Conservation (phyloP, 2,329 filamentous ascomycete genomes). For the Penicillium sp. region DNA sequence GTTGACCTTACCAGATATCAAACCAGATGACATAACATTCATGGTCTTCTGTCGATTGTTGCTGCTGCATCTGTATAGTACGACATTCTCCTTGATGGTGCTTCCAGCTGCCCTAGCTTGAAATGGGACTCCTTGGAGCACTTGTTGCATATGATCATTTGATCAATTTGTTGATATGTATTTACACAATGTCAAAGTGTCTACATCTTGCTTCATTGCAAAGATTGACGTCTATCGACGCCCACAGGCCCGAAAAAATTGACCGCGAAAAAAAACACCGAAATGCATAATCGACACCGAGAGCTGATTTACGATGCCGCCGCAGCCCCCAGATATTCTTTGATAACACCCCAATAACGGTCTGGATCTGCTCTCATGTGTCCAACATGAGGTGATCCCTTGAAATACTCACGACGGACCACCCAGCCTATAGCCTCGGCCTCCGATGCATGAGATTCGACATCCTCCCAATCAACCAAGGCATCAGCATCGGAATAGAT, state of each 20-base stretch:
- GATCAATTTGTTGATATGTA: not conserved
- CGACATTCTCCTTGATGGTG: too few species aligned
- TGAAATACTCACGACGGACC: slow-evolving; percentile 39
- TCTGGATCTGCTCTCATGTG: slow-evolving; percentile 42
- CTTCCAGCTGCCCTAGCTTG: too few species aligned
- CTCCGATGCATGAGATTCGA: slow-evolving; percentile 38
- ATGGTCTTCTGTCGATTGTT: too few species aligned
- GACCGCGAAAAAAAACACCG: not conserved
- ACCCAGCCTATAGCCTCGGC: slow-evolving; percentile 34
- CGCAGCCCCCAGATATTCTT: slow-evolving; percentile 20
- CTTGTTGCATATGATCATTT: too few species aligned
- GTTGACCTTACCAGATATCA: too few species aligned
- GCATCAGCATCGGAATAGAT: slow-evolving; percentile 44
- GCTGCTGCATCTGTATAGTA: too few species aligned
- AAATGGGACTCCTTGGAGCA: too few species aligned
- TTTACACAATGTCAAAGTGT: not conserved
- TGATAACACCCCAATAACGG: slow-evolving; percentile 43
- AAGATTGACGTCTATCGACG: not conserved
- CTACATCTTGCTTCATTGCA: not conserved
- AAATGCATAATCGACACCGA: not conserved
- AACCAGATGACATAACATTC: too few species aligned
- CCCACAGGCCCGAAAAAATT: not conserved
- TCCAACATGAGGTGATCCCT: slow-evolving; percentile 40
- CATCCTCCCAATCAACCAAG: slow-evolving; percentile 36
- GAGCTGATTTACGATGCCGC: not conserved